Conservation (phyloP, 1,284 basidiomycete genomes). For the Inonotus hispidus region DNA sequence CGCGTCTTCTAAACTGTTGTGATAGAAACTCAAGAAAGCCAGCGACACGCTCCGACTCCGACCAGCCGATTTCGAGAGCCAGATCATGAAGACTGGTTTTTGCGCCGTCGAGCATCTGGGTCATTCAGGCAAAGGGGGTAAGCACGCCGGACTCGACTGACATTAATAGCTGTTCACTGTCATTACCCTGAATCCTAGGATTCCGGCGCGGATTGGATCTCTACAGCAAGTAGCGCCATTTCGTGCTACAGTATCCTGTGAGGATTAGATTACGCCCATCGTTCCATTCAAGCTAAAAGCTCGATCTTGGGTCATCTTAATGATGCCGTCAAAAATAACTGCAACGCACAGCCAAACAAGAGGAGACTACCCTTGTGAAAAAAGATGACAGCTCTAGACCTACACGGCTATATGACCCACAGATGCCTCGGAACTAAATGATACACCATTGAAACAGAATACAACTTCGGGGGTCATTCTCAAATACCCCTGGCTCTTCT, state of each 20-base stretch:
- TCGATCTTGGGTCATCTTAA: too few relatives aligned
- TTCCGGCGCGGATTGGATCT: conserved; percentile 46
- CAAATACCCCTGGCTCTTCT: conserved; percentile 19
- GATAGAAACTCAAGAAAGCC: conserved; percentile 51
- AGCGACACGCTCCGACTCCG: conserved; percentile 48
- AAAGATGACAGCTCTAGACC: not conserved
- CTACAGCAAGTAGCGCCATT: conserved; percentile 25
- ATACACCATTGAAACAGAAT: not conserved
- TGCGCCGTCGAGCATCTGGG: conserved; percentile 44
- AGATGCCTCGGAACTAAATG: not conserved
- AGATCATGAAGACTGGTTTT: conserved; percentile 62
- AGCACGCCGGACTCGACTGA: conserved; percentile 19
- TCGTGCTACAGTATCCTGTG: too few relatives aligned
- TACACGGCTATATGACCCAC: not conserved
- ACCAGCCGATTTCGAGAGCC: conserved; percentile 51
- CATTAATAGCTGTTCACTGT: not conserved
- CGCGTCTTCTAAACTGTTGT: not conserved
- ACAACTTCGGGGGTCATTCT: not conserved
- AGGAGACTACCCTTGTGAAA: not conserved
- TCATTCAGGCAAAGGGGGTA: conserved; percentile 52
- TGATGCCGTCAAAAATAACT: too few relatives aligned
- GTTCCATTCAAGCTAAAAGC: too few relatives aligned
- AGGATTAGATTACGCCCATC: too few relatives aligned
- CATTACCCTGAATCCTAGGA: conserved; percentile 29
- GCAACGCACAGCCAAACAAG: too few relatives aligned